Evolutionary conservation across 495 filamentous ascomycete species (phyloP).

Genomic region (Viridothelium virens): DNA sequence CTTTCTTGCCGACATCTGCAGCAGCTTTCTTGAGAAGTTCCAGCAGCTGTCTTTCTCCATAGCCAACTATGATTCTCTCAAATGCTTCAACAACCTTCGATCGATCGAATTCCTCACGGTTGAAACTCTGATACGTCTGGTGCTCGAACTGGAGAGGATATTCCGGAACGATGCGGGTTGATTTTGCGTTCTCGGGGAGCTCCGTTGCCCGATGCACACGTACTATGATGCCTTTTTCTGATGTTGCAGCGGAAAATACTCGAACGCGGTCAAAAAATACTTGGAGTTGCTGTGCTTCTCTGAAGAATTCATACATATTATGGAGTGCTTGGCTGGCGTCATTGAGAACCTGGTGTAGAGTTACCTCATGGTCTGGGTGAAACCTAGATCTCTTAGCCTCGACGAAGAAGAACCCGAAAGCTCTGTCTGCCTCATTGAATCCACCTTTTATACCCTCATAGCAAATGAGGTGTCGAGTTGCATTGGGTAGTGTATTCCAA

Average conservation of each 20-base stretch:
- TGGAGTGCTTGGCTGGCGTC: slow-evolving; percentile 23
- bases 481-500: not conserved
- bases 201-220: slow-evolving; percentile 2
- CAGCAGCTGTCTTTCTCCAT: slow-evolving; percentile 8
- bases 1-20: not conserved
- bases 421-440: not conserved
- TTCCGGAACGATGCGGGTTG: slow-evolving; percentile 1
- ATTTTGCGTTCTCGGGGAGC: not conserved
- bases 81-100: not conserved
- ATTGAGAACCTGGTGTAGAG: slow-evolving; percentile 13
- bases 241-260: slow-evolving; percentile 14
- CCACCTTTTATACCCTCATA: not conserved
- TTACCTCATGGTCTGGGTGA: not conserved
- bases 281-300: slow-evolving; percentile 15
- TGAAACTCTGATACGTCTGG: slow-evolving; percentile 2
- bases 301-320: slow-evolving; percentile 25
- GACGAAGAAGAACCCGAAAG: slow-evolving; percentile 15
- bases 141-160: slow-evolving; percentile 5
- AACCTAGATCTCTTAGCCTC: slow-evolving; percentile 12
- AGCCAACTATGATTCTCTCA: slow-evolving; percentile 1
- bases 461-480: slow-evolving; percentile 10
- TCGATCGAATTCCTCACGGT: not conserved
- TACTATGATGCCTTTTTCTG: not conserved
- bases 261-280: slow-evolving; percentile 17
- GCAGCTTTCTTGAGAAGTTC: slow-evolving; percentile 1